These are phyloP conservation scores for Arabidopsis hybrid DNA, from an alignment of 441 rosid species.

Conservation along the genomic window DNA sequence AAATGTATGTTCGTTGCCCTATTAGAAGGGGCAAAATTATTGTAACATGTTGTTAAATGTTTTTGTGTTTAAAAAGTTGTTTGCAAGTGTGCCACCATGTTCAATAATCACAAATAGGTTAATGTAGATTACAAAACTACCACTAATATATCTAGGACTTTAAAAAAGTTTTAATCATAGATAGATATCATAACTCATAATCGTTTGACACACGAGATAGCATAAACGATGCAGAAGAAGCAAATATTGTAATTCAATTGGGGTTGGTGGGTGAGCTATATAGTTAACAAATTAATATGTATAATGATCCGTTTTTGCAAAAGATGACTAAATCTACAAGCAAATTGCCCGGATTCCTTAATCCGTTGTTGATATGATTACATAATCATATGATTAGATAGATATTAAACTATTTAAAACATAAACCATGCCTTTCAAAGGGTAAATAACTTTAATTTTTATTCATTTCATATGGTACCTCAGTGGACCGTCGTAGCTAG, in stretches of 20 bases:
- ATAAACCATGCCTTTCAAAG: constrained; percentile 33
- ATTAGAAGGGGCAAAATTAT: constrained; percentile 37
- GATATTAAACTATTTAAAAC: constrained; percentile 23
- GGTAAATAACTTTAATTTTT: constrained; percentile 26
- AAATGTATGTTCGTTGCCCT: constrained; percentile 45
- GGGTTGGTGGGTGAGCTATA: constrained; percentile 18
- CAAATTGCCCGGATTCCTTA: constrained; percentile 40
- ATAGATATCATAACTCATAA: not conserved
- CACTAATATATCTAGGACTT: not conserved
- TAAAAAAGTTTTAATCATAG: not conserved
- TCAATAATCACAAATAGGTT: constrained; percentile 6
- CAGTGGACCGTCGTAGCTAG: constrained; percentile 47
- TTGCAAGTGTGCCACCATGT: constrained; percentile 32
- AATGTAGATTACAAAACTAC: constrained; percentile 2
- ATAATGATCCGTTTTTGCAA: constrained; percentile 23
- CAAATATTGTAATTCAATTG: constrained; percentile 6
- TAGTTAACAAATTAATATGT: constrained; percentile 19
- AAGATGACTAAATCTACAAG: constrained; percentile 25
- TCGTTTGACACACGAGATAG: constrained; percentile 4
- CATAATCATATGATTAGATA: constrained; percentile 40
- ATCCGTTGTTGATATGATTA: constrained; percentile 34
- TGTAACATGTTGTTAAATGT: constrained; percentile 13
- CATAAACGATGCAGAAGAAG: not conserved
- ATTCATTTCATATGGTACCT: constrained; percentile 9
- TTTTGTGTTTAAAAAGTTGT: constrained; percentile 1